Evolutionary conservation across 2,329 filamentous ascomycete species (phyloP).

Genomic region (Colletotrichum sp.): DNA sequence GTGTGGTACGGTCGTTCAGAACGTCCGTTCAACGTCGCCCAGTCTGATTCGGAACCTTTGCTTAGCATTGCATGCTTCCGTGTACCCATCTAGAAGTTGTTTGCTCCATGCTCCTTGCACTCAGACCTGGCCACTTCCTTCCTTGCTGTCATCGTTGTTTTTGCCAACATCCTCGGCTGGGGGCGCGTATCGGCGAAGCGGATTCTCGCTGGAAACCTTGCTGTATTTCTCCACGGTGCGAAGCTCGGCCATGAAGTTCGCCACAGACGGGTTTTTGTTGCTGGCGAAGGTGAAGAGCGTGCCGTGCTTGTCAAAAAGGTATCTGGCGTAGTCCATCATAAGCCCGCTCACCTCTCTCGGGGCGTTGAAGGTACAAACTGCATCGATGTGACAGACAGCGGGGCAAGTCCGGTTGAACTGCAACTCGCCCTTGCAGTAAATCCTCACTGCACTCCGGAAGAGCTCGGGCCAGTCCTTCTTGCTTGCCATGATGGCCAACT

Average conservation of each 20-base stretch:
- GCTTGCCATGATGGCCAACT: not conserved
- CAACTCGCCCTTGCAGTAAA: not conserved
- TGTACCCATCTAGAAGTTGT: not conserved
- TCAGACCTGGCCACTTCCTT: not conserved
- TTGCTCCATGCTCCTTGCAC: not conserved
- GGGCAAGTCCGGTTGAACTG: not conserved
- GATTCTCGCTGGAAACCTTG: not conserved
- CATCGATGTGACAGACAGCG: not conserved
- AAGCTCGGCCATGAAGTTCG: not conserved
- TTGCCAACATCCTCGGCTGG: not conserved
- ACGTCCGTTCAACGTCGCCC: not conserved
- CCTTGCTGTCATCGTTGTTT: not conserved
- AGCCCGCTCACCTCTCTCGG: not conserved
- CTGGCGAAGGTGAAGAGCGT: not conserved
- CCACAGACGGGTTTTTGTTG: not conserved
- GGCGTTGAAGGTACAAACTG: not conserved
- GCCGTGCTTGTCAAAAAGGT: not conserved
- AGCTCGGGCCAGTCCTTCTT: not conserved
- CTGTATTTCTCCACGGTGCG: not conserved
- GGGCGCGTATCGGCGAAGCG: not conserved
- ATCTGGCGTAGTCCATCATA: not conserved
- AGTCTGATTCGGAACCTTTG: not conserved
- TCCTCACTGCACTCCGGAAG: not conserved
- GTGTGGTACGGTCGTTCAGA: not conserved
- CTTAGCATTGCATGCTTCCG: not conserved